A percentile compares a stretch with the other conserved stretches of the same genome.
Conservation (phyloP, 2,329 filamentous ascomycete species). For the Daldinia sp. region DNA sequence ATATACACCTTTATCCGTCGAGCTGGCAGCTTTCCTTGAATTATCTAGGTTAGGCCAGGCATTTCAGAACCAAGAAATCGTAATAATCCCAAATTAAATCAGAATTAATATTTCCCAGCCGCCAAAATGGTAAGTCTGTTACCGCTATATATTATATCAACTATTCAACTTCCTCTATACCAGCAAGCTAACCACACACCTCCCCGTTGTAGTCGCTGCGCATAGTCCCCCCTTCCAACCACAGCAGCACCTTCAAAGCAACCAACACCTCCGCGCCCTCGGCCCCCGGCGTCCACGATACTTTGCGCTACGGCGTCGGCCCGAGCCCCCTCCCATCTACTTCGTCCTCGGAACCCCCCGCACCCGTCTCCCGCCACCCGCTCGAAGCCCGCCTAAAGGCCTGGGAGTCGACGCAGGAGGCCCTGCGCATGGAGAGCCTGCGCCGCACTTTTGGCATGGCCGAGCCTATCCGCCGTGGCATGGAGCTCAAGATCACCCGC, state of each 20-base stretch:
- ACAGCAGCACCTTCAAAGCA: constrained; percentile 70
- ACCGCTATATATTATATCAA: not conserved
- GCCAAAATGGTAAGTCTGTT: constrained; percentile 59
- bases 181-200: constrained; percentile 32
- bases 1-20: not conserved
- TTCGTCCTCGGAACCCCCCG: constrained; percentile 38
- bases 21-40: not conserved
- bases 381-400: constrained; percentile 88
- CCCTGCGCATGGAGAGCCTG: constrained; percentile 86
- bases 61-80: not conserved
- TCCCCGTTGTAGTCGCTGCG: constrained; percentile 76
- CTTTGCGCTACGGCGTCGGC: constrained; percentile 76
- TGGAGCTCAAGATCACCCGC: constrained; percentile 91
- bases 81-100: constrained; percentile 3
- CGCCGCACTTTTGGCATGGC: constrained; percentile 89
- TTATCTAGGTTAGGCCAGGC: not conserved
- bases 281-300: constrained; percentile 92
- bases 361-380: constrained; percentile 72
- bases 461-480: constrained; percentile 89
- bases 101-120: constrained; percentile 29
- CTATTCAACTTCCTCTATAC: constrained; percentile 1
- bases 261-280: constrained; percentile 80
- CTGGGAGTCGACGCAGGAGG: constrained; percentile 91
- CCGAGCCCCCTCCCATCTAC: constrained; percentile 67
- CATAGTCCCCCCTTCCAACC: constrained; percentile 76